Evolutionary conservation across 352 stramenopile genomes (phyloP), one percentile per base, ranked within the genome.

Genomic region (Globisporangium mamillatum): DNA sequence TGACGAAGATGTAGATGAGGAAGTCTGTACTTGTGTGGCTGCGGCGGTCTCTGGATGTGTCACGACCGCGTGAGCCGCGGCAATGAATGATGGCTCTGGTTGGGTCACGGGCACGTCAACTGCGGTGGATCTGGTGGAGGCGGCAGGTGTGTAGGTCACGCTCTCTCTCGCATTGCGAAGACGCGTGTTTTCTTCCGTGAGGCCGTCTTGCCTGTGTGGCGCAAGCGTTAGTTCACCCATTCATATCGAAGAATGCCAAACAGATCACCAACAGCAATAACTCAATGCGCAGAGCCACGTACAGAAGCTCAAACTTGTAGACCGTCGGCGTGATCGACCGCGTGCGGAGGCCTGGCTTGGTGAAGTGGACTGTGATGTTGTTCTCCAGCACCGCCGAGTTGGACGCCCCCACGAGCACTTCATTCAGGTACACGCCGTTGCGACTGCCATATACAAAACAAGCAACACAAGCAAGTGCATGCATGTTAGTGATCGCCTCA

Each of bases 391-490:
- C 34, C 20, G 67, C 67, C 20, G 67, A 75, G 6, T 75, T 70
- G 5, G 64, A 68, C 68, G 82, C 86, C 52, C 82, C 82, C 12
- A 92, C 61, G 29, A 63, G 74, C 63, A 81, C 76, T 34, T 80
- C 81, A 69, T 93, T 92, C 56, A 92, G 76, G 63, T 78, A 93
- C 29, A 93, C 81, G 55, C 81, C 81, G 57, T 92, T 92, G 60
- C 79, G 83, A 60, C 82, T 92, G 34, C n/a, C 8, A 25, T 20
- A 29, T 20, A 34, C 16, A 55, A 25, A 22, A 29, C n/a, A n/a
- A 9, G 8, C 44, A 52, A 22, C 18, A 52, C 5, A 52, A 22
- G 5, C 44, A 52, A 8, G 22, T 8, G 5, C 6, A 52, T 22
- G 18, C 5, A 18, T 5, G 44, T 52, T 9, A 52, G 44, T 22